Base-by-base conservation (phyloP, 2,329 filamentous ascomycete genomes). In the Diaporthe citri region DNA sequence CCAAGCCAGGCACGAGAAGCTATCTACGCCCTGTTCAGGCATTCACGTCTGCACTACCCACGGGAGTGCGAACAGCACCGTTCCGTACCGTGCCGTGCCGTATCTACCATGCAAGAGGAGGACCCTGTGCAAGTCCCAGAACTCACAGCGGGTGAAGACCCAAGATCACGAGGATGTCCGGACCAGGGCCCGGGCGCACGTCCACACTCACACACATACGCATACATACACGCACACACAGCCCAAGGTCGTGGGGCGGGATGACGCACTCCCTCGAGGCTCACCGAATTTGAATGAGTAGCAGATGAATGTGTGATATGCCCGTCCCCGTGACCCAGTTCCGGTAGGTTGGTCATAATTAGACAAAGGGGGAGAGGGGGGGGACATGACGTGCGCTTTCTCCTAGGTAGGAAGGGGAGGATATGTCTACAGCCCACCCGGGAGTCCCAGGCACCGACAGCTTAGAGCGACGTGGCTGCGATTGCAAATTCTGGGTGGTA, bases 361-460 rank as follows among this genome's bases (percentile, higher is more conserved):
- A 13, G 48, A 67, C 31, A 22, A 43, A 46, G 28, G 2, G 2
- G 13, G n/a, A n/a, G n/a, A n/a, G 22, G 20, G 25, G 43, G 20
- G 17, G 5, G 15, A 25, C 31, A 28, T 59, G n/a, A 28, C 36
- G 62, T 67, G 46, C 31, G 20, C 22, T 39, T 20, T 4, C 9
- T 8, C 20, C 25, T 28, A 20, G 34, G n/a, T n/a, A n/a, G n/a
- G n/a, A n/a, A n/a, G n/a, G n/a, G n/a, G n/a, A n/a, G n/a, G n/a
- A n/a, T n/a, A n/a, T n/a, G n/a, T n/a, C n/a, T n/a, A n/a, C n/a
- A n/a, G n/a, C n/a, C n/a, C n/a, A n/a, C n/a, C n/a, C n/a, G n/a
- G n/a, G n/a, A n/a, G n/a, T n/a, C n/a, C 60, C 25, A 48, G 60
- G 60, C 60, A 66, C 60, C 60, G 41, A 52, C 31, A 22, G 22